These are phyloP conservation scores for Serendipita vermifera DNA, from an alignment of 768 basidiomycete genomes.

Conservation along the genomic window DNA sequence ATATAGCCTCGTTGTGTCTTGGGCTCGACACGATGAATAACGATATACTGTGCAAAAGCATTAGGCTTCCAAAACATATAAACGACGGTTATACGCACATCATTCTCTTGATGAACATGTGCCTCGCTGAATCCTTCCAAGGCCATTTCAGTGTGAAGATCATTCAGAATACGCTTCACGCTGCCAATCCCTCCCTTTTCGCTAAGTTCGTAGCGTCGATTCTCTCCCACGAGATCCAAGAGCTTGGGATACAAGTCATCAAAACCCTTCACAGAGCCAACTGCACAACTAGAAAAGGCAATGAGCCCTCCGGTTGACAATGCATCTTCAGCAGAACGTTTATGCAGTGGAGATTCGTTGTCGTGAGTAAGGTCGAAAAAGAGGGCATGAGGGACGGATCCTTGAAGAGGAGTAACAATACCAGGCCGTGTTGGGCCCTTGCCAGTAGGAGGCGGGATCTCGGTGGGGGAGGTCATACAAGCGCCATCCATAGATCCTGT, in stretches of 20 bases:
- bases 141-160: conserved; percentile 84
- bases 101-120: conserved; percentile 92
- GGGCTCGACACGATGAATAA: conserved; percentile 85
- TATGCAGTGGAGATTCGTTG: conserved; percentile 83
- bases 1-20: conserved; percentile 82
- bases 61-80: background rate
- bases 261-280: conserved; percentile 92
- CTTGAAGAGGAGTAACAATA: conserved; percentile 64
- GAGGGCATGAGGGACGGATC: conserved; percentile 82
- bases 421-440: conserved; percentile 66
- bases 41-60: conserved; percentile 62
- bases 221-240: conserved; percentile 79
- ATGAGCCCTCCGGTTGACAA: conserved; percentile 90
- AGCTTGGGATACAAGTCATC: conserved; percentile 94
- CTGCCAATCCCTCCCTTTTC: conserved; percentile 43
- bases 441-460: conserved; percentile 69
- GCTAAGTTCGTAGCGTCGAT: conserved; percentile 61
- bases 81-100: conserved; percentile 41
- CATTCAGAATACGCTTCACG: conserved; percentile 65
- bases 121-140: conserved; percentile 79
- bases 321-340: conserved; percentile 87
- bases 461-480: conserved; percentile 63
- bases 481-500: conserved; percentile 86
- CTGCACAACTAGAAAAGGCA: conserved; percentile 75
- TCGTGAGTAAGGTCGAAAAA: conserved; percentile 96